phyloP scores from a whole-genome alignment of 2,329 filamentous ascomycete species.

The Metarhizium anisopliae region DNA sequence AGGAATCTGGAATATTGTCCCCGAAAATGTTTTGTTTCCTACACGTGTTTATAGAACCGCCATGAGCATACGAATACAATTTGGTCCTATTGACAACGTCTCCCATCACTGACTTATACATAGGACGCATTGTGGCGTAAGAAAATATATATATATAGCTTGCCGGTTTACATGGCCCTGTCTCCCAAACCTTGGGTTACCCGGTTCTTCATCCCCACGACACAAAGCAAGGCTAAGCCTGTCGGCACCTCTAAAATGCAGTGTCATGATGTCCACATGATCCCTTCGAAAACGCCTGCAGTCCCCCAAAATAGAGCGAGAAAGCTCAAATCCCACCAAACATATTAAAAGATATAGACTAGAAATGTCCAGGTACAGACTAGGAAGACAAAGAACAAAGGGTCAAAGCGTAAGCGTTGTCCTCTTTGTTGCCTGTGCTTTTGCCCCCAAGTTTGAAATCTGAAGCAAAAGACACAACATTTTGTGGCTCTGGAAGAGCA shows the following conservation, averaged over 20 bases:
- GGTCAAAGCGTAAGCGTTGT: not conserved
- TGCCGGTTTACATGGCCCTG: not conserved
- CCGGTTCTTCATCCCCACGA: not conserved
- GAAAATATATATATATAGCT: not conserved
- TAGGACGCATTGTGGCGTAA: not conserved
- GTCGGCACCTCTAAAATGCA: not conserved
- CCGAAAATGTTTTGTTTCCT: too few relatives aligned
- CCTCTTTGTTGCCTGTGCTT: not conserved
- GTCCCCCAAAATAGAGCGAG: not conserved
- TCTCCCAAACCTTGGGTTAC: not conserved
- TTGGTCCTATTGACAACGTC: not conserved
- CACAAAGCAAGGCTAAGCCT: not conserved
- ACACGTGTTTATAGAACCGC: not conserved
- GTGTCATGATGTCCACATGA: not conserved
- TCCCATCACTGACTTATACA: not conserved
- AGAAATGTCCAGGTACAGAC: not conserved
- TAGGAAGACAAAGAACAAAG: not conserved
- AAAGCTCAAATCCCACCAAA: not conserved
- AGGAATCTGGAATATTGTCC: not conserved
- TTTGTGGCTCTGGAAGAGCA: not conserved
- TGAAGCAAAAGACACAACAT: not conserved
- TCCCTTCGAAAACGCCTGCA: not conserved
- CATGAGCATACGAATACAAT: not conserved
- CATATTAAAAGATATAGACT: not conserved
- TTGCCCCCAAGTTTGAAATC: not conserved